Conservation (phyloP, 352 stramenopile species). For the Phytopythium cucurbitacearum region DNA sequence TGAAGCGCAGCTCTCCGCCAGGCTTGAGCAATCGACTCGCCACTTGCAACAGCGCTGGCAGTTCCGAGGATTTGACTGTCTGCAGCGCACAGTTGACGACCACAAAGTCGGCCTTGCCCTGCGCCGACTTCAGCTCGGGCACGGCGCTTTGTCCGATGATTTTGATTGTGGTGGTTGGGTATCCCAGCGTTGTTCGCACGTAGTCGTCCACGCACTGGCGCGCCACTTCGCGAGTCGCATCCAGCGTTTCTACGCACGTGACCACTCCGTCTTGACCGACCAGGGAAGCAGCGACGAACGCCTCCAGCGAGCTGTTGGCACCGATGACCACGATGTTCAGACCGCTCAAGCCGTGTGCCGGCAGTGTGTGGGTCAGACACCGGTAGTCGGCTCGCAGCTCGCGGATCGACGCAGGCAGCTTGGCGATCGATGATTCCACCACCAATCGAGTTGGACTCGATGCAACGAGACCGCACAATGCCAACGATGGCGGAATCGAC, state of each 20-base stretch:
- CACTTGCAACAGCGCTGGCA: constrained; percentile 24
- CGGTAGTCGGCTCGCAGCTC: constrained; percentile 10
- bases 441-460: neutral
- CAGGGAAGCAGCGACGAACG: constrained; percentile 31
- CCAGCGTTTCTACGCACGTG: constrained; percentile 33
- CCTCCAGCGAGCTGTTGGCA: constrained; percentile 35
- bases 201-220: constrained; percentile 12
- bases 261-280: constrained; percentile 39
- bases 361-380: constrained; percentile 16
- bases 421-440: constrained; percentile 4
- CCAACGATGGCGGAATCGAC: neutral
- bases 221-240: constrained; percentile 11
- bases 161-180: constrained; percentile 27
- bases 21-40: constrained; percentile 32
- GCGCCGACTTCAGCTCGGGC: constrained; percentile 7
- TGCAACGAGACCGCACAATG: neutral
- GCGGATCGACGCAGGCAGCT: constrained; percentile 20
- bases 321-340: constrained; percentile 39
- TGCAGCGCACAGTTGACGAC: constrained; percentile 53
- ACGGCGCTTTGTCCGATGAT: constrained; percentile 18
- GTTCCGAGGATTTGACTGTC: constrained; percentile 14
- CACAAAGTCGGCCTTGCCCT: constrained; percentile 22
- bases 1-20: constrained; percentile 41
- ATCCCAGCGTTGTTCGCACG: constrained; percentile 18
- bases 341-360: constrained; percentile 20